Evolutionary conservation across 2,329 filamentous ascomycete species (phyloP), one percentile per base, ranked within the genome.

Genomic region (Penicillium janthinellum): DNA sequence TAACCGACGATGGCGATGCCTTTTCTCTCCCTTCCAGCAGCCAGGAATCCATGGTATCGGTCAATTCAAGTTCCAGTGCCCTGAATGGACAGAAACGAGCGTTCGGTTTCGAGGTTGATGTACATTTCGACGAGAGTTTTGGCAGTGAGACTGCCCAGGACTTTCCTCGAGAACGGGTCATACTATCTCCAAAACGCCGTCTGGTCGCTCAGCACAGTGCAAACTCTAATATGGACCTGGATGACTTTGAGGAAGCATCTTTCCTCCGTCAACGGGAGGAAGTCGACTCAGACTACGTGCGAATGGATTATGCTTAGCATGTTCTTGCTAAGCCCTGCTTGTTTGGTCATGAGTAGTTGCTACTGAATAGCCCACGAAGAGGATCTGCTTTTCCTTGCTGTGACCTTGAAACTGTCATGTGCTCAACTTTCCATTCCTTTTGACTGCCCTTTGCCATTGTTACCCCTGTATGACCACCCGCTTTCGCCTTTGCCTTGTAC

Each of bases 221-320:
- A 22, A 38, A 42, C 39, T 47, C 54, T 7, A 58, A 47, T 62
- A 73, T 72, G 74, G 73, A 76, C 47, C 55, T 75, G 10, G 73
- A 75, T 56, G 79, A 80, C 65, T 81, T 82, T 64, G 79, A 77
- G 47, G 79, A 82, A 50, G 77, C 79, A 5, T 57, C 71, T 3
- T 82, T 82, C 60, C 67, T 82, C 54, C 71, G 75, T 44, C 70
- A 73, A 56, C 73, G 73, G 41, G 77, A 79, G 47, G 78, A 81
- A 58, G 67, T 78, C 54, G 67, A 72, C 70, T 58, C 64, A 60
- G 65, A 76, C 47, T 70, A 71, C 58, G 53, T 57, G 14, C 54
- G 73, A 62, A 75, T 76, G 76, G 66, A 75, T 64, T 77, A 66
- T 49, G 71, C 70, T 58, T 77, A 55, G 66, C 54, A 41, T 17